A percentile compares a stretch with the other conserved stretches of the same genome.
Conservation (phyloP, 2,329 filamentous ascomycete species). For the Colletotrichum navitas region DNA sequence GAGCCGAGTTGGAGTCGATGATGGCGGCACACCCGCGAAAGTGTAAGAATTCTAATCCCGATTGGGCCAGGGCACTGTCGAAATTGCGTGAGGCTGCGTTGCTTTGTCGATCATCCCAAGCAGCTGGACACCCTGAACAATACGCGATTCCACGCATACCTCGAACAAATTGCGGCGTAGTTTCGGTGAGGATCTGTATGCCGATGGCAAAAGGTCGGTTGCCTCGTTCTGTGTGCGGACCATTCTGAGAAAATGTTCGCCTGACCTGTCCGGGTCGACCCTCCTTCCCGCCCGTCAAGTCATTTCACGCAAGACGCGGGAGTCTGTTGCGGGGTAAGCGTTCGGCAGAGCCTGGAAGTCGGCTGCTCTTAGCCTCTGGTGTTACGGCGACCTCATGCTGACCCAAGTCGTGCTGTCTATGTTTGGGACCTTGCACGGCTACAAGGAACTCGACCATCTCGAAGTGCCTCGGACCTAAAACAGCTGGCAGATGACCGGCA, state of each 20-base stretch:
- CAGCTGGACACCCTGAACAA: constrained; percentile 12
- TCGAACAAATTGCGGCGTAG: constrained; percentile 21
- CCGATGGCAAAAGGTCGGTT: constrained; percentile 13
- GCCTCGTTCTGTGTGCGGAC: constrained; percentile 29
- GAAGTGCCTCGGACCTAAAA: background rate
- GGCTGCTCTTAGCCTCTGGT: background rate
- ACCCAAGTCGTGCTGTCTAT: background rate
- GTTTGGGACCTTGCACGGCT: background rate
- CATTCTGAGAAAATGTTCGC: constrained; percentile 11
- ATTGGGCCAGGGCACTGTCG: constrained; percentile 20
- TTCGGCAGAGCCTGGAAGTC: background rate
- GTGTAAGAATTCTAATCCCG: constrained; percentile 15
- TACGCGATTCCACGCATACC: constrained; percentile 13
- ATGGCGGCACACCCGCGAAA: constrained; percentile 10
- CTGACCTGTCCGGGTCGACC: constrained; percentile 22
- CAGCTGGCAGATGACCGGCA: background rate
- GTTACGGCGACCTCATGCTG: background rate
- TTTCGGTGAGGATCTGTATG: constrained; percentile 25
- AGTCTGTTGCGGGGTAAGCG: constrained; percentile 14
- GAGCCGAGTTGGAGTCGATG: constrained; percentile 1
- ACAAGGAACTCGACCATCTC: too few relatives aligned
- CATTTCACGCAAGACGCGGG: constrained; percentile 3
- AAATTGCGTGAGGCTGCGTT: constrained; percentile 10
- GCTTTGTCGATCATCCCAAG: constrained; percentile 27
- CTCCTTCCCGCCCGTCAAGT: constrained; percentile 29